phyloP scores from a whole-genome alignment of 306 rosid species.

The Dalbergia oliveri region DNA sequence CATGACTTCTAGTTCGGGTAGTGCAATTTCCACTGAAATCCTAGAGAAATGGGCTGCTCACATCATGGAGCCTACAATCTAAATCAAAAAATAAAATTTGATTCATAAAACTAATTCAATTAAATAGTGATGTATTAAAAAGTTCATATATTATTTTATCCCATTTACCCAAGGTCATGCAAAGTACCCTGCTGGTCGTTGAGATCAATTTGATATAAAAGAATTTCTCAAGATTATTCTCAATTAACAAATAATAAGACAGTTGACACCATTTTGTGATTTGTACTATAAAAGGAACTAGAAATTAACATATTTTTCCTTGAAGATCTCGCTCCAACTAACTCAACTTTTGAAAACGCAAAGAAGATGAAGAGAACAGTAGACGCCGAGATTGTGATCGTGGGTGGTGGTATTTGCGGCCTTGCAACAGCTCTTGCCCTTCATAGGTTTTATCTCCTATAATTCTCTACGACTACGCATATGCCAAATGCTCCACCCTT shows the following conservation, averaged over 20 bases:
- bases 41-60: too few relatives aligned
- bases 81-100: neutral
- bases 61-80: too few relatives aligned
- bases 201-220: constrained; percentile 11
- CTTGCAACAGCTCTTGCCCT: constrained; percentile 78
- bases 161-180: constrained; percentile 38
- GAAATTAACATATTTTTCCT: constrained; percentile 2
- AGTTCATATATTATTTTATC: neutral
- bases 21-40: too few relatives aligned
- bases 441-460: constrained; percentile 52
- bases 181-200: constrained; percentile 35
- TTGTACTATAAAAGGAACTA: neutral
- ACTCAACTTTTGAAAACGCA: neutral
- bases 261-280: neutral
- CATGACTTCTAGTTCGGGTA: too few relatives aligned
- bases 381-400: constrained; percentile 59
- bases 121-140: neutral
- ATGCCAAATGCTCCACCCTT: neutral
- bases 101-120: neutral
- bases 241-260: neutral
- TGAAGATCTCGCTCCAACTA: neutral
- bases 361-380: constrained; percentile 45
- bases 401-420: constrained; percentile 76
- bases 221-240: neutral
- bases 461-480: neutral